Evolutionary conservation across 2,329 filamentous ascomycete genomes (phyloP).

Genomic region (Cladosporium sp.): DNA sequence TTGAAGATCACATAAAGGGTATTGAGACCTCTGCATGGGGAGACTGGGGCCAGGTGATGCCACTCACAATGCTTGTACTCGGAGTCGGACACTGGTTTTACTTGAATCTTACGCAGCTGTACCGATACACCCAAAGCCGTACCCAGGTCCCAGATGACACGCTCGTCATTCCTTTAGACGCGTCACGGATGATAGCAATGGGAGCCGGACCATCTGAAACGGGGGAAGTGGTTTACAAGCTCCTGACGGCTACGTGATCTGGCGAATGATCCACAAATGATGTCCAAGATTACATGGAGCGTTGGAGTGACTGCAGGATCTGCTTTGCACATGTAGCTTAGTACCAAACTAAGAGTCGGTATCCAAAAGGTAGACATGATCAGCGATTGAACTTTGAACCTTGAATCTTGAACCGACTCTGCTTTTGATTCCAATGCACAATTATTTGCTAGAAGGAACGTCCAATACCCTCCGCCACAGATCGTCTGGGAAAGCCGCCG

Average conservation of each 20-base stretch:
- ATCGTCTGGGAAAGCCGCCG: background rate
- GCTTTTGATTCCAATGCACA: too few relatives aligned
- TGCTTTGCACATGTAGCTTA: too few relatives aligned
- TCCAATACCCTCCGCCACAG: constrained; percentile 1
- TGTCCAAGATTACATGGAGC: too few relatives aligned
- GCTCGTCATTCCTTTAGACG: background rate
- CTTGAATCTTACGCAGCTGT: background rate
- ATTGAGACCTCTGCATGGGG: background rate
- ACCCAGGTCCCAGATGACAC: too few relatives aligned
- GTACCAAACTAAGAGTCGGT: too few relatives aligned
- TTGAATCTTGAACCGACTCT: too few relatives aligned
- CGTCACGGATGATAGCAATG: background rate
- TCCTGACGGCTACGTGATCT: background rate
- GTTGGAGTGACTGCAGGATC: too few relatives aligned
- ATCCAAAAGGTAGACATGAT: too few relatives aligned
- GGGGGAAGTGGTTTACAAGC: background rate
- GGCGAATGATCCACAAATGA: too few relatives aligned
- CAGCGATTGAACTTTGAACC: too few relatives aligned
- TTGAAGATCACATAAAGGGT: background rate
- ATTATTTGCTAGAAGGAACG: background rate
- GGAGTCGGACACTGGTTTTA: background rate
- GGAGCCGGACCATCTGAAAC: background rate
- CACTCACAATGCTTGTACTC: background rate
- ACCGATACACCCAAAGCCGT: background rate
- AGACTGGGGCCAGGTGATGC: background rate